Evolutionary conservation across 176 grass and related monocot species (phyloP).

Genomic region (Triticum dicoccoides): DNA sequence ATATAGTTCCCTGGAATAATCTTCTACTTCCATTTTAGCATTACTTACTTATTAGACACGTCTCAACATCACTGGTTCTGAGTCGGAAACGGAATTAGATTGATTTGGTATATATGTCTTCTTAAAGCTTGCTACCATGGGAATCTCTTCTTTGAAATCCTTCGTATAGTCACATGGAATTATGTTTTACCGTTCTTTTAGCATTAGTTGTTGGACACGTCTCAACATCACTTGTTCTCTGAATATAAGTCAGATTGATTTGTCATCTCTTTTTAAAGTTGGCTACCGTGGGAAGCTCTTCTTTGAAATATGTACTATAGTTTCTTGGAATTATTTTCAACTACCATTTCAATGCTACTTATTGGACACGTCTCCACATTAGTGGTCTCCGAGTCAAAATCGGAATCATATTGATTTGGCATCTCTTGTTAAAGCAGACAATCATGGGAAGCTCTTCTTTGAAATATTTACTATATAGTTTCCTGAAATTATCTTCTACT

Average conservation of each 20-base stretch:
- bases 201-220: not conserved
- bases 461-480: not conserved
- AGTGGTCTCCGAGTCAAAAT: not conserved
- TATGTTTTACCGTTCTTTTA: not conserved
- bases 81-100: too few species aligned
- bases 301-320: not conserved
- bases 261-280: not conserved
- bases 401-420: not conserved
- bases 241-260: not conserved
- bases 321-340: not conserved
- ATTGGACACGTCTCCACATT: not conserved
- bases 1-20: too few species aligned
- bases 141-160: too few species aligned
- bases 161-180: not conserved
- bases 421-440: not conserved
- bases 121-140: too few species aligned
- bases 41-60: too few species aligned
- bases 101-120: too few species aligned
- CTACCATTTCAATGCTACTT: not conserved
- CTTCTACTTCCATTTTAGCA: too few species aligned
- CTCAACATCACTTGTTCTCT: not conserved
- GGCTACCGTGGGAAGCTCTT: not conserved
- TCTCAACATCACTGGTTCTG: too few species aligned
- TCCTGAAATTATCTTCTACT: not conserved
- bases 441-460: not conserved